Base-by-base conservation (phyloP, 306 rosid genomes). In the Dalbergia oliveri region DNA sequence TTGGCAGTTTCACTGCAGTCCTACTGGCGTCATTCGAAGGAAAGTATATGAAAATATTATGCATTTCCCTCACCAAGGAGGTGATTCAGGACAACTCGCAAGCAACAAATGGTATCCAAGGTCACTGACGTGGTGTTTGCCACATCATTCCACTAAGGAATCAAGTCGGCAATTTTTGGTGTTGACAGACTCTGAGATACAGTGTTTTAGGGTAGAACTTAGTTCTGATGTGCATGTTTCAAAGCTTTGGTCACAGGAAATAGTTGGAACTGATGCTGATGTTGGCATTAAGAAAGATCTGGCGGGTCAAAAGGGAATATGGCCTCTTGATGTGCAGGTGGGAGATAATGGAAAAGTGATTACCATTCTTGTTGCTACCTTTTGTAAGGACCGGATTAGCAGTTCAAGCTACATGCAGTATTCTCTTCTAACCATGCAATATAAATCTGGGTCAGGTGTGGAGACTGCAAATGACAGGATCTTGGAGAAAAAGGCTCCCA, bases 351-450 rank as follows among this genome's bases (percentile, higher is more conserved):
- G 97, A 66, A 87, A 88, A 82, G 98, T 90, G 79, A 82, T 90
- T 63, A 93, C 99, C 70, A 77, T 95, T 87, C 87, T 95, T 68
- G 90, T 93, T 82, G 96, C 97, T 39, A 93, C 94, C 74, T 87
- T 91, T 66, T 93, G 97, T 74, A 90, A 90, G 88, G 99, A 93
- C 57, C 94, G 98, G 75, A 89, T 89, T 66, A 88, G 91, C 79
- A 84, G 97, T 90, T 95, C 99, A 72, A 93, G 93, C 88, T 95
- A 95, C 91, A 84, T 88, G 79, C 99, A 93, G 61, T 95, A 95
- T 87, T 93, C 98, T 82, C 94, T 95, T 81, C 87, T 95, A 44
- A 89, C 93, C 69, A 88, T 95, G 97, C 99, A 95, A 75, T 90
- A 91, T 84, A 93, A 89, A 84, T 90, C 95, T 75, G 94, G 88